Conservation (phyloP, 306 rosid genomes). For the Rosa chinensis region DNA sequence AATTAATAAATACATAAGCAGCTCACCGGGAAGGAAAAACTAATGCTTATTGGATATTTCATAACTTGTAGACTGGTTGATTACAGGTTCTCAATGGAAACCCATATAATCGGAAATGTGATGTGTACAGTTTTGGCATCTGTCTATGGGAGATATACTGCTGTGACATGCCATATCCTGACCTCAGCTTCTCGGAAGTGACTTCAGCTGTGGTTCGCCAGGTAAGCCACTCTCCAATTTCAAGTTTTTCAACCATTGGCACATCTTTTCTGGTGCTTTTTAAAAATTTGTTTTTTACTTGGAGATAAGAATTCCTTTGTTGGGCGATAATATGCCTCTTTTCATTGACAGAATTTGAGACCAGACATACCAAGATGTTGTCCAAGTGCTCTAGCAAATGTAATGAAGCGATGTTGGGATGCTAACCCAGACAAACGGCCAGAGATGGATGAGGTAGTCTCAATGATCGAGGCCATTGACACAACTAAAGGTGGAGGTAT, state of each 20-base stretch:
- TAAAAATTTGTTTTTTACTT: not conserved
- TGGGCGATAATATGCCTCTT: not conserved
- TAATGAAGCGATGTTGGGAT: conserved; percentile 98
- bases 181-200: conserved; percentile 93
- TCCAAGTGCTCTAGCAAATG: conserved; percentile 84
- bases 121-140: conserved; percentile 95
- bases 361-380: conserved; percentile 98
- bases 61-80: conserved; percentile 28
- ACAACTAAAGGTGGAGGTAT: conserved; percentile 97
- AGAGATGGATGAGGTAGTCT: conserved; percentile 93
- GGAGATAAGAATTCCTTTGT: not conserved
- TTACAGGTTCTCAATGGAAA: conserved; percentile 93
- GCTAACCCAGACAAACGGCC: conserved; percentile 92
- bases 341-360: conserved; percentile 69
- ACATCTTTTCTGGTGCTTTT: not conserved
- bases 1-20: not conserved
- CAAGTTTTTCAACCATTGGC: not conserved
- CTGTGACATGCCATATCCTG: conserved; percentile 99
- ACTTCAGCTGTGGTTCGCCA: conserved; percentile 97
- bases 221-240: conserved; percentile 41
- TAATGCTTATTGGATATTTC: conserved; percentile 14
- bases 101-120: conserved; percentile 96
- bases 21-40: not conserved
- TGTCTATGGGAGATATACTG: conserved; percentile 96
- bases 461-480: conserved; percentile 89